Base-by-base conservation (phyloP, 495 filamentous ascomycete genomes). In the Coniosporium apollinis region DNA sequence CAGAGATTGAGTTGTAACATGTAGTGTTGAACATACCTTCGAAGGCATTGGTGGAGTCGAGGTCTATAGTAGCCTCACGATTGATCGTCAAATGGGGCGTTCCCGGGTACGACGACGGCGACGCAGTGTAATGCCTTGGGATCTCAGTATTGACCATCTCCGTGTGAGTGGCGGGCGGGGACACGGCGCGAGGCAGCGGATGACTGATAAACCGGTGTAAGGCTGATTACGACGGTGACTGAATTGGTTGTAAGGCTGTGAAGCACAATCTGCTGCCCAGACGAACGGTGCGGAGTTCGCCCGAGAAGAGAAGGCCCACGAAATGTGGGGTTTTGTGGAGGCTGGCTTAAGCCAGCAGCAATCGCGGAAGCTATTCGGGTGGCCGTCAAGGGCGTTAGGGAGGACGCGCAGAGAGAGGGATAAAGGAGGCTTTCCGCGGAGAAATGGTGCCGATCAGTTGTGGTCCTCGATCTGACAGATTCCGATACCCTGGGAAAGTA, bases 31-130 rank as follows among this genome's bases (percentile, higher is more conserved):
- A 39, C 63, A 28, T 55, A 82, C 81, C 89, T 69, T 99, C 91
- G 52, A 99, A 99, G 44, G 85, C 85, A 70, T 83, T 93, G 66
- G 62, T 82, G 38, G 87, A 94, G 59, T 99, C 91, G 37, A 96
- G 73, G 59, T 94, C 91, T 44, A 86, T 70, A 40, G 85, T 82
- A 41, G 85, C 79, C 60, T 89, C 84, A 63, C 84, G 82, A 65
- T 96, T 96, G 71, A 99, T 96, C 31, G 83, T 92, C 62, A 92
- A 58, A 52, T 83, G 74, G 30, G 83, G 84, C 25, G 82, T 86
- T 40, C 74, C 82, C 49, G 69, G 67, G 43, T 73, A 62, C 28
- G 71, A 76, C 33, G 78, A 82, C 49, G 82, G 80, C 54, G 82
- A 86, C 43, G 73, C 65, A 41, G 81, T 80, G 54, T 84, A 80